phyloP scores from a whole-genome alignment of 1,284 basidiomycete genomes.

The Athelia psychrophila region DNA sequence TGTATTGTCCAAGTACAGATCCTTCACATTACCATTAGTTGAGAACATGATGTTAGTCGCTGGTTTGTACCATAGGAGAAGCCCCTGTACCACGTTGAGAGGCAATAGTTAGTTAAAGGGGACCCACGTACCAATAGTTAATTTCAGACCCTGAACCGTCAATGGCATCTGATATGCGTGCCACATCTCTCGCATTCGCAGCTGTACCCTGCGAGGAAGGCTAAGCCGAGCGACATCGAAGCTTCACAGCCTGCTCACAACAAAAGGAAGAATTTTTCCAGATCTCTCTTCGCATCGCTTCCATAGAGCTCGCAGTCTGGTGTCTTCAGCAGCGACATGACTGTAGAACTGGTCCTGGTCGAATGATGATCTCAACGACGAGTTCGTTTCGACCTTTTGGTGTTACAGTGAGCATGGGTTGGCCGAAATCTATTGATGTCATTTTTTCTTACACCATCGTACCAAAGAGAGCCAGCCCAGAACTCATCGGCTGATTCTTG shows the following conservation, averaged over 20 bases:
- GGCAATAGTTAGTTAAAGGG: too few species aligned
- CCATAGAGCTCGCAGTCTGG: neutral
- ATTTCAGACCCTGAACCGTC: slow-evolving; percentile 2
- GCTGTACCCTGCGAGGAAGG: neutral
- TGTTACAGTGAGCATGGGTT: neutral
- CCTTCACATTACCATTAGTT: neutral
- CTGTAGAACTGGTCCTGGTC: neutral
- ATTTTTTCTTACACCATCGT: neutral
- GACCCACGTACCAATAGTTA: neutral
- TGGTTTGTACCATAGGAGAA: neutral
- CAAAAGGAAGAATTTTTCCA: neutral
- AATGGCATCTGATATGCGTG: neutral
- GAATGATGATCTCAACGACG: neutral
- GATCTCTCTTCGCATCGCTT: neutral
- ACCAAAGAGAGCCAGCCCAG: slow-evolving; percentile 1
- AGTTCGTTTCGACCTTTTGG: neutral
- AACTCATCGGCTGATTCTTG: neutral
- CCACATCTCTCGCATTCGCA: slow-evolving; percentile 1
- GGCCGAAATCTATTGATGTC: neutral
- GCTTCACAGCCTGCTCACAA: neutral
- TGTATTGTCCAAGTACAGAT: slow-evolving; percentile 2
- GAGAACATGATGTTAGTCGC: neutral
- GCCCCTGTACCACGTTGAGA: neutral
- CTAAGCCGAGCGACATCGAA: neutral
- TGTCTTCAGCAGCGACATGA: neutral